A percentile compares a stretch with the other conserved stretches of the same genome.
phyloP scores from a whole-genome alignment of 345 rosid species.

The Populus alba region DNA sequence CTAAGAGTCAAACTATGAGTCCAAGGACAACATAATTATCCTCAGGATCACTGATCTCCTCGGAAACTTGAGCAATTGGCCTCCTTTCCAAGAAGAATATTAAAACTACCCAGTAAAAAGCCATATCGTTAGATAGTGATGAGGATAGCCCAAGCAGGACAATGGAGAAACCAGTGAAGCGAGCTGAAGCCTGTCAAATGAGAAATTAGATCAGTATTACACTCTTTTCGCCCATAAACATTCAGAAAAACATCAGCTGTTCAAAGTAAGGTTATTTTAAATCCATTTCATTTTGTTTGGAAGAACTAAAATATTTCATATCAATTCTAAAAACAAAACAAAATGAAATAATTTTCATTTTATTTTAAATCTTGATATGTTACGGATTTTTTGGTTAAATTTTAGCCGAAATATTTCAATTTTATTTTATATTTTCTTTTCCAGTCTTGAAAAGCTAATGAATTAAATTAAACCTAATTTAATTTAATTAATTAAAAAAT shows the following conservation, averaged over 20 bases:
- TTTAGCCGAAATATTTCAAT: accelerated
- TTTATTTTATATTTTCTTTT: too few species aligned
- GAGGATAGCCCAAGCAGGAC: slow-evolving; percentile 63
- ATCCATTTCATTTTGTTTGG: too few species aligned
- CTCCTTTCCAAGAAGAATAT: slow-evolving; percentile 85
- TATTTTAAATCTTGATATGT: too few species aligned
- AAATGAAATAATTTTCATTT: too few species aligned
- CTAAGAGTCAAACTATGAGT: slow-evolving; percentile 59
- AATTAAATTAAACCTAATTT: too few species aligned
- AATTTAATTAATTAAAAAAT: too few species aligned
- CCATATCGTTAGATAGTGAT: slow-evolving; percentile 74
- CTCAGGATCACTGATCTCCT: slow-evolving; percentile 66
- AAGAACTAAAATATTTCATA: too few species aligned
- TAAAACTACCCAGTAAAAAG: slow-evolving; percentile 88
- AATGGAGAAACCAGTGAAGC: slow-evolving; percentile 62
- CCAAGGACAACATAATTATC: slow-evolving; percentile 61
- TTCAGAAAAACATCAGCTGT: not conserved
- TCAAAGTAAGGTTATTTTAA: not conserved
- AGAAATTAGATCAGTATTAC: slow-evolving; percentile 11
- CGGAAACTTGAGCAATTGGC: slow-evolving; percentile 76
- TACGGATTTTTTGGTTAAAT: accelerated
- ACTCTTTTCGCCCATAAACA: not conserved
- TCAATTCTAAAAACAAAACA: too few species aligned
- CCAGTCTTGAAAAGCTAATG: accelerated
- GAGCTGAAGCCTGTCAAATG: slow-evolving; percentile 57